phyloP scores from a whole-genome alignment of 2,329 filamentous ascomycete genomes.

The Tolypocladium tropicale region DNA sequence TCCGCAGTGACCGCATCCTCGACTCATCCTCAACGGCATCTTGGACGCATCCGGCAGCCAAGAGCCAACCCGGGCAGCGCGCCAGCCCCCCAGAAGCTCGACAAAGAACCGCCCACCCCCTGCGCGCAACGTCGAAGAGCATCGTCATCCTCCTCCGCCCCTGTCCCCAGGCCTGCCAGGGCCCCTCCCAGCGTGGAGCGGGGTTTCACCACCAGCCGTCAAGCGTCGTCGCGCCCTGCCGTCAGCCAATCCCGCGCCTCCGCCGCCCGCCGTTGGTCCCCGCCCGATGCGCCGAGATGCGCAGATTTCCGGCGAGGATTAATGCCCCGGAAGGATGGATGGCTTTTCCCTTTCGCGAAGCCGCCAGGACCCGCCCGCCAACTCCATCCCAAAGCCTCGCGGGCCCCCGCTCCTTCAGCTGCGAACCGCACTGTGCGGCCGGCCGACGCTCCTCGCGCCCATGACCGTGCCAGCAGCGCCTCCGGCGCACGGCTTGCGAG shows the following conservation, averaged over 20 bases:
- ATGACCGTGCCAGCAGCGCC: too few relatives aligned
- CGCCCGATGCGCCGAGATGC: not conserved
- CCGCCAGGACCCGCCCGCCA: not conserved
- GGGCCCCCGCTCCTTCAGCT: not conserved
- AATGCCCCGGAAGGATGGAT: not conserved
- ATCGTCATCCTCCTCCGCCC: not conserved
- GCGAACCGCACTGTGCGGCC: not conserved
- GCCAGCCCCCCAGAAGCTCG: too few relatives aligned
- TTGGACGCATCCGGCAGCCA: not conserved
- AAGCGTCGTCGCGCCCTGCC: not conserved
- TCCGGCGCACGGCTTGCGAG: not conserved
- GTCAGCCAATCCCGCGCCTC: not conserved
- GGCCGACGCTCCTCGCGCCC: too few relatives aligned
- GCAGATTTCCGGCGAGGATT: not conserved
- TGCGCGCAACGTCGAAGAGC: too few relatives aligned
- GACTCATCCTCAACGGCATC: too few relatives aligned
- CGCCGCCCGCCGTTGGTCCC: not conserved
- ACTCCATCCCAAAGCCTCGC: not conserved
- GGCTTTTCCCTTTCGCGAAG: too few relatives aligned
- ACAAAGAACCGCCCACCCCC: too few relatives aligned
- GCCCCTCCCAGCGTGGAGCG: not conserved
- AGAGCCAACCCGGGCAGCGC: too few relatives aligned
- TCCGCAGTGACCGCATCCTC: too few relatives aligned
- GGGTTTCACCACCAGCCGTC: not conserved
- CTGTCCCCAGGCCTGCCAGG: not conserved